Percentiles rank a stretch among this genome's conserved stretches.
Evolutionary conservation across 805 yeast genomes (phyloP).

Genomic region (Kodamaea laetipori): DNA sequence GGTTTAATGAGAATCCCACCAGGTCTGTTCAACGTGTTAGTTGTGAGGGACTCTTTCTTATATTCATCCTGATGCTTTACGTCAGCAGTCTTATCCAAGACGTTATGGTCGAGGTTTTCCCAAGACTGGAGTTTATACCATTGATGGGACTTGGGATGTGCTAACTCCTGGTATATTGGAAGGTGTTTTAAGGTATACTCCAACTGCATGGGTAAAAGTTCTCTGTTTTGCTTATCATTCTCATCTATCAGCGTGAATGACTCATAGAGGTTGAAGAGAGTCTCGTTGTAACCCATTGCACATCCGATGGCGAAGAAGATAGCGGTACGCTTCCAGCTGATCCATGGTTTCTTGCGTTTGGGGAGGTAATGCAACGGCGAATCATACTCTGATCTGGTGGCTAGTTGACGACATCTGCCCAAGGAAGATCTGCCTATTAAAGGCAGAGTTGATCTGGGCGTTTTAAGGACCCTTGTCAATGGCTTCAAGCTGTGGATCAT

Average conservation of each 20-base stretch:
- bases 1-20: constrained; percentile 84
- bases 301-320: constrained; percentile 36
- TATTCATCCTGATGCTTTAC: constrained; percentile 21
- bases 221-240: constrained; percentile 22
- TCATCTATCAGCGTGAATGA: constrained; percentile 25
- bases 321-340: constrained; percentile 34
- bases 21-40: constrained; percentile 60
- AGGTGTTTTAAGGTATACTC: constrained; percentile 51
- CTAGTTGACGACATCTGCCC: constrained; percentile 16
- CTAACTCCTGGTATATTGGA: constrained; percentile 53
- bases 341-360: constrained; percentile 24
- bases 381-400: constrained; percentile 31
- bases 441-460: neutral
- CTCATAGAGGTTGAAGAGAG: constrained; percentile 34
- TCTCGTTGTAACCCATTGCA: constrained; percentile 33
- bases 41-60: constrained; percentile 25
- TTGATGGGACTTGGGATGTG: constrained; percentile 44
- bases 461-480: too few relatives aligned
- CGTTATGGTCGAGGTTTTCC: constrained; percentile 45
- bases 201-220: constrained; percentile 39
- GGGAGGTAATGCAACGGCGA: constrained; percentile 37
- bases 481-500: neutral
- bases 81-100: constrained; percentile 26
- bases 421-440: neutral
- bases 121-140: constrained; percentile 48